Evolutionary conservation across 257 asterid species (phyloP).

Genomic region (Solanum megistacrolobum): DNA sequence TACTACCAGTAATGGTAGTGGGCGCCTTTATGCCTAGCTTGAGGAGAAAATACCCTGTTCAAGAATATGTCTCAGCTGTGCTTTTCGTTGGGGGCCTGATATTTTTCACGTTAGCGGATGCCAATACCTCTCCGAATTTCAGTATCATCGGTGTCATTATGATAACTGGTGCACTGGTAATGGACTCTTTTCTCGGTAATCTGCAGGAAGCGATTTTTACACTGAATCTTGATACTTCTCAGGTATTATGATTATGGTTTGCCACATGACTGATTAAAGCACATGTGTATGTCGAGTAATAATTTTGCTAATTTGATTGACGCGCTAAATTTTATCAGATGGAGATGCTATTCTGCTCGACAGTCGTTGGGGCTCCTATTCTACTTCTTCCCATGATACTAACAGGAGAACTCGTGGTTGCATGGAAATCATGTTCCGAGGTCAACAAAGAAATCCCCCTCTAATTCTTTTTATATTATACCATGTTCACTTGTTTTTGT

Average conservation of each 20-base stretch:
- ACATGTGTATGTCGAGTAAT: background rate
- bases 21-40: slow-evolving; percentile 88
- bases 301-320: background rate
- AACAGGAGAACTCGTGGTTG: slow-evolving; percentile 65
- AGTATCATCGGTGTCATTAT: slow-evolving; percentile 65
- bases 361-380: slow-evolving; percentile 73
- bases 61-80: slow-evolving; percentile 72
- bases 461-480: background rate
- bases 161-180: slow-evolving; percentile 74
- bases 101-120: slow-evolving; percentile 82
- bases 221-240: slow-evolving; percentile 76
- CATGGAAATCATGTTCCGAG: slow-evolving; percentile 76
- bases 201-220: slow-evolving; percentile 88
- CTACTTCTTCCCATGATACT: slow-evolving; percentile 64
- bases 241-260: slow-evolving; percentile 32
- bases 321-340: slow-evolving; percentile 18
- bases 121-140: slow-evolving; percentile 79
- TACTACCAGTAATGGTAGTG: slow-evolving; percentile 91
- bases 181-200: slow-evolving; percentile 91
- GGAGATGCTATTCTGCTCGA: slow-evolving; percentile 90
- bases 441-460: slow-evolving; percentile 10
- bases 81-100: slow-evolving; percentile 68
- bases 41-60: slow-evolving; percentile 77
- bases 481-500: background rate
- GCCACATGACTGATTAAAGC: background rate